Conservation (phyloP, 306 rosid species). For the Abrus pulchellus region DNA sequence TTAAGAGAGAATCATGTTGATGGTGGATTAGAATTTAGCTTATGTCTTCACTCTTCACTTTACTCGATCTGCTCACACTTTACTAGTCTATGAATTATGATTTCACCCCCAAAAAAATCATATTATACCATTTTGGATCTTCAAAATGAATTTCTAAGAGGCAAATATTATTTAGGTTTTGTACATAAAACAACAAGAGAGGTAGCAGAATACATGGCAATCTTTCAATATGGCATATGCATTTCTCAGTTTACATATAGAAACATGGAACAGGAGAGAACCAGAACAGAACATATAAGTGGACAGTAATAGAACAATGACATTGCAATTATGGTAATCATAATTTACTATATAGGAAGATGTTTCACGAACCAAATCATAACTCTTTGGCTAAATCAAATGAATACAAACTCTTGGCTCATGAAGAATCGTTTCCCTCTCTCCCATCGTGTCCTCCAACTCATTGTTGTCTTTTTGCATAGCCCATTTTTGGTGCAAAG, state of each 20-base stretch:
- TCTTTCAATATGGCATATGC: background rate
- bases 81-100: too few relatives aligned
- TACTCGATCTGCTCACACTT: too few relatives aligned
- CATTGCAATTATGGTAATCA: background rate
- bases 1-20: too few relatives aligned
- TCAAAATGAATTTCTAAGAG: background rate
- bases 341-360: background rate
- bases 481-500: background rate
- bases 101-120: too few relatives aligned
- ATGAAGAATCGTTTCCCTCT: constrained; percentile 16
- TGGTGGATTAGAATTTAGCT: too few relatives aligned
- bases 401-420: constrained; percentile 55
- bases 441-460: background rate
- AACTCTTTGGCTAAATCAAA: constrained; percentile 35
- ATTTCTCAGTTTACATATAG: background rate
- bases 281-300: background rate
- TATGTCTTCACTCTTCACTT: too few relatives aligned
- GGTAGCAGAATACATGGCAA: background rate
- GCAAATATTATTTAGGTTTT: background rate
- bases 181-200: background rate
- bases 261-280: background rate
- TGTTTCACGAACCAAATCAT: too few relatives aligned
- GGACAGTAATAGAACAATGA: background rate
- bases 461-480: background rate
- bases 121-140: background rate